Evolutionary conservation across 2,329 filamentous ascomycete genomes (phyloP).

Genomic region (Periglandula ipomoeae): DNA sequence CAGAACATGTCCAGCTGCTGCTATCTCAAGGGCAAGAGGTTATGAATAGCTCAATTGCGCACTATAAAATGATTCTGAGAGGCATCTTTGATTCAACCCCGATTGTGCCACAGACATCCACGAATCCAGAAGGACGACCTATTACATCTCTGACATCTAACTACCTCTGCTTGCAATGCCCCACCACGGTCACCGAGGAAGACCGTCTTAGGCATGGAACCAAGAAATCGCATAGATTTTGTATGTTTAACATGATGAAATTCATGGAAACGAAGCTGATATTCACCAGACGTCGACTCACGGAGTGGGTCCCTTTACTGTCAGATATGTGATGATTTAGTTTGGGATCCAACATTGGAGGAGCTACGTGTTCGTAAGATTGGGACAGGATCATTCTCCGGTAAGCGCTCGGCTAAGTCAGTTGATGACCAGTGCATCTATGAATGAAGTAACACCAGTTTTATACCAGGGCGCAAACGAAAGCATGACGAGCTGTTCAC

Average conservation of each 20-base stretch:
- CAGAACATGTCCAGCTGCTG: conserved; percentile 65
- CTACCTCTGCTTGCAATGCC: conserved; percentile 66
- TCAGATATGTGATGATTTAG: conserved; percentile 72
- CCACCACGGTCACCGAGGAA: conserved; percentile 56
- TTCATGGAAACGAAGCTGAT: neutral
- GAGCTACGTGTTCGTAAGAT: conserved; percentile 63
- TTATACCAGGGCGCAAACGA: conserved; percentile 66
- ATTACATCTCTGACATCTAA: conserved; percentile 57
- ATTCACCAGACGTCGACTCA: conserved; percentile 63
- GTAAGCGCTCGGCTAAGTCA: conserved; percentile 26
- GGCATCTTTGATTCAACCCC: conserved; percentile 60
- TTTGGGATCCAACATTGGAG: conserved; percentile 75
- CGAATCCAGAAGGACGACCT: conserved; percentile 43
- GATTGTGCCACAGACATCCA: conserved; percentile 57
- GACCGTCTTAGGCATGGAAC: conserved; percentile 58
- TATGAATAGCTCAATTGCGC: conserved; percentile 58
- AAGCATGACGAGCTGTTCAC: conserved; percentile 64
- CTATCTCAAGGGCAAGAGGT: conserved; percentile 52
- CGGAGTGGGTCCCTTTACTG: conserved; percentile 67
- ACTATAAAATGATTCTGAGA: conserved; percentile 64
- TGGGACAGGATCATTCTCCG: conserved; percentile 55
- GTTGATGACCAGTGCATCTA: neutral
- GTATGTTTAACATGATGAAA: conserved; percentile 35
- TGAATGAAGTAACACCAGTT: no score
- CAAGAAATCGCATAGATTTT: conserved; percentile 64